A percentile compares a stretch with the other conserved stretches of the same genome.
phyloP scores from a whole-genome alignment of 164 flowering plant genomes.

The Stephania japonica region DNA sequence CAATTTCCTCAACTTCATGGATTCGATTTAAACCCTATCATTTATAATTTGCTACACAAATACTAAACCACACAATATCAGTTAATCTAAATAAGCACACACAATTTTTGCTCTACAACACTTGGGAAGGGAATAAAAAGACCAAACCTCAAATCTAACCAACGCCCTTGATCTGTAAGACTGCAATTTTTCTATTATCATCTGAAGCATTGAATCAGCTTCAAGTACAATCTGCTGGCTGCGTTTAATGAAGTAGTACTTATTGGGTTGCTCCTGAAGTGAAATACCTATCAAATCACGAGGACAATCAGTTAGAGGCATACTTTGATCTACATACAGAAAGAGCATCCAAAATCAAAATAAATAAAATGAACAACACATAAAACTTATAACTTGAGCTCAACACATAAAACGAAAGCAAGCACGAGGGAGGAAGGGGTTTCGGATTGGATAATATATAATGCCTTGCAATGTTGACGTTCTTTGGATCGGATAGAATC shows the following conservation, averaged over 20 bases:
- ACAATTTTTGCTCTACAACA: too few species aligned
- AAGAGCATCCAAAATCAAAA: not conserved
- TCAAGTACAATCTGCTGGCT: constrained; percentile 58
- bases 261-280: constrained; percentile 69
- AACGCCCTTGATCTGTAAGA: too few species aligned
- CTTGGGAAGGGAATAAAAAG: too few species aligned
- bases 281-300: constrained; percentile 72
- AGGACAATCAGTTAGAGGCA: constrained; percentile 33
- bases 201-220: constrained; percentile 67
- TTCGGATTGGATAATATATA: too few species aligned
- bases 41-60: not conserved
- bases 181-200: constrained; percentile 80
- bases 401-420: not conserved
- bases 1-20: not conserved
- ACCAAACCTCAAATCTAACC: too few species aligned
- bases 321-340: constrained; percentile 31
- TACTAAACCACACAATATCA: too few species aligned
- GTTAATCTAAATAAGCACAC: too few species aligned
- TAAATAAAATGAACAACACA: not conserved
- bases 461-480: too few species aligned
- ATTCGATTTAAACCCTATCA: not conserved
- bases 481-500: too few species aligned
- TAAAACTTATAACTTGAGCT: not conserved
- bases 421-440: not conserved
- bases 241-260: constrained; percentile 60